These are phyloP conservation scores for Castanospermum australe DNA, from an alignment of 306 rosid species.

Conservation along the genomic window DNA sequence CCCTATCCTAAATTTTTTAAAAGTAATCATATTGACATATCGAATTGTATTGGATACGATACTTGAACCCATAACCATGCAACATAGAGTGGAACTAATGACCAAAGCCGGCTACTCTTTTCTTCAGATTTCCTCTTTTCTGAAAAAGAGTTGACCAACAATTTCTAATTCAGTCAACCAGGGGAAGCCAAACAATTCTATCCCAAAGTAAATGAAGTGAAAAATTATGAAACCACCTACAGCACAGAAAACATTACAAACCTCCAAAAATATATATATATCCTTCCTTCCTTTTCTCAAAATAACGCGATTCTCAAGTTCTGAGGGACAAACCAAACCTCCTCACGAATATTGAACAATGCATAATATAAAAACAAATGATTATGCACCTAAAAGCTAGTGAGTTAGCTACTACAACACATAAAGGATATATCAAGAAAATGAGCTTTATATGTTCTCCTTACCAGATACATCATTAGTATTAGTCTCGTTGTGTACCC, in stretches of 20 bases:
- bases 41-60: no score
- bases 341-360: not conserved
- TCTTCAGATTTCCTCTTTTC: not conserved
- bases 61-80: no score
- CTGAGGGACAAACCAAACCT: not conserved
- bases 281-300: not conserved
- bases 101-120: not conserved
- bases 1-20: no score
- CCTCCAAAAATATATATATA: not conserved
- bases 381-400: not conserved
- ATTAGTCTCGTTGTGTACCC: no score
- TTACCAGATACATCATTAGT: no score
- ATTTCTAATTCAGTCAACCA: not conserved
- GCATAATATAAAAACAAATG: not conserved
- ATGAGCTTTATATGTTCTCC: not conserved
- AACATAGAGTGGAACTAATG: not conserved
- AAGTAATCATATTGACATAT: no score
- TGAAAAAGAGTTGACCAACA: not conserved
- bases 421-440: not conserved
- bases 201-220: not conserved
- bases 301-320: not conserved
- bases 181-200: not conserved
- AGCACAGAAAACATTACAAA: not conserved
- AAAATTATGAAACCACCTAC: not conserved
- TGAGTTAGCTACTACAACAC: not conserved